phyloP scores from a whole-genome alignment of 1,284 basidiomycete genomes.

The Leccinum insigne region DNA sequence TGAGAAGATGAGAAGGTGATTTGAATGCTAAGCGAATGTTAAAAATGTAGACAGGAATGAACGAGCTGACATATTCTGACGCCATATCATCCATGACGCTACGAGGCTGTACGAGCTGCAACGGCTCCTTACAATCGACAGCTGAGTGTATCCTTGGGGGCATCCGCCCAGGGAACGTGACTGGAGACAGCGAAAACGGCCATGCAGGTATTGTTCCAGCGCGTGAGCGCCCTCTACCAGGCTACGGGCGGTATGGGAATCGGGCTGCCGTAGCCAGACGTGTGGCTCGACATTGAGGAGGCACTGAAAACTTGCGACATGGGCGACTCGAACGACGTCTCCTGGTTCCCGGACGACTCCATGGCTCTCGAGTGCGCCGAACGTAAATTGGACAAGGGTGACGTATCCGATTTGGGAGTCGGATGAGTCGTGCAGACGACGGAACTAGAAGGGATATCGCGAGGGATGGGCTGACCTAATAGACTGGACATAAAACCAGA shows the following conservation, averaged over 20 bases:
- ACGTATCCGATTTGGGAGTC: slow-evolving; percentile 36
- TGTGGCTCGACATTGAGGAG: slow-evolving; percentile 35
- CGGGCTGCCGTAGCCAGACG: slow-evolving; percentile 40
- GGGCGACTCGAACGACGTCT: slow-evolving; percentile 52
- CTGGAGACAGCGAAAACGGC: slow-evolving; percentile 45
- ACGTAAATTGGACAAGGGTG: slow-evolving; percentile 41
- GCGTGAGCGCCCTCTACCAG: slow-evolving; percentile 42
- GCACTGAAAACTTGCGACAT: slow-evolving; percentile 33
- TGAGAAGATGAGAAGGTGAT: slow-evolving; percentile 83
- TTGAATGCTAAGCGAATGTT: slow-evolving; percentile 67
- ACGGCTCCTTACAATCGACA: not conserved
- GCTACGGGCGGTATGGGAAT: slow-evolving; percentile 73
- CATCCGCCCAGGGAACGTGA: slow-evolving; percentile 39
- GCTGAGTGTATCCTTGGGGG: slow-evolving; percentile 36
- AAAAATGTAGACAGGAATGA: slow-evolving; percentile 1
- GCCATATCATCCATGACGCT: not conserved
- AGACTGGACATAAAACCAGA: slow-evolving; percentile 80
- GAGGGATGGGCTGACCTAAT: slow-evolving; percentile 65
- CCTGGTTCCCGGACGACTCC: slow-evolving; percentile 58
- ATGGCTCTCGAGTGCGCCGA: slow-evolving; percentile 46
- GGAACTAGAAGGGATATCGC: slow-evolving; percentile 70
- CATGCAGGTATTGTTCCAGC: slow-evolving; percentile 52
- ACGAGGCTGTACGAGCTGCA: not conserved
- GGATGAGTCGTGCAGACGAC: slow-evolving; percentile 44
- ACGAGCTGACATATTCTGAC: slow-evolving; percentile 37